A percentile compares a stretch with the other conserved stretches of the same genome.
Conservation (phyloP, 106 monocot species). For the Apostasia ramifera region DNA sequence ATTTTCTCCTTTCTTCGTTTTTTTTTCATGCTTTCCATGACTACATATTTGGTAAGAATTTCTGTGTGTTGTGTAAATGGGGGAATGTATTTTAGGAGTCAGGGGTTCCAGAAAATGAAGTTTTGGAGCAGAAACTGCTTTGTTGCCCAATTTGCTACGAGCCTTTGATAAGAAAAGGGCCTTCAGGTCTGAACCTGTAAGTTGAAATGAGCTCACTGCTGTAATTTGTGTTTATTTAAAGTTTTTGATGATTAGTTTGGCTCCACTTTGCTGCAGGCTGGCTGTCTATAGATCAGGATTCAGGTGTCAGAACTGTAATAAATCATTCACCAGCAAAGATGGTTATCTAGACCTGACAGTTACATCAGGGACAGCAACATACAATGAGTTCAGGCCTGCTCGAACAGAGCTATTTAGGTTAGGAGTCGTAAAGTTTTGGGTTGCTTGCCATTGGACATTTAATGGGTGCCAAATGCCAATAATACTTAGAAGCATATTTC, state of each 20-base stretch:
- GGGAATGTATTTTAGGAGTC: constrained; percentile 22
- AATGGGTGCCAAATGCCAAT: no score
- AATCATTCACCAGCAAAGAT: constrained; percentile 83
- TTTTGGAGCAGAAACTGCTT: constrained; percentile 30
- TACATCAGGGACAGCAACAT: constrained; percentile 77
- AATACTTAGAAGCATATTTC: no score
- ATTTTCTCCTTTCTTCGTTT: background rate
- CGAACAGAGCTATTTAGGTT: constrained; percentile 94
- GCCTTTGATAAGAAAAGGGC: constrained; percentile 82
- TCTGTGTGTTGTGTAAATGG: background rate
- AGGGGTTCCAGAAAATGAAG: constrained; percentile 13
- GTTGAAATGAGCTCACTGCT: constrained; percentile 13
- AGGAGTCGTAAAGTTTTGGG: background rate
- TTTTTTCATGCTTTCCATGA: background rate
- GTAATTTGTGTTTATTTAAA: background rate
- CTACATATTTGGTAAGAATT: background rate
- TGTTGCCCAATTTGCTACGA: constrained; percentile 93
- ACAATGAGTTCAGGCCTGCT: constrained; percentile 76
- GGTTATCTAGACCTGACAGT: constrained; percentile 86
- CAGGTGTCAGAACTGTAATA: constrained; percentile 70
- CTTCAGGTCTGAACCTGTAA: constrained; percentile 82
- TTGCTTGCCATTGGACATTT: background rate
- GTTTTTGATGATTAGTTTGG: background rate
- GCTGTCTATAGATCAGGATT: constrained; percentile 97
- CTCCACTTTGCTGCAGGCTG: constrained; percentile 35